Evolutionary conservation across 2,329 filamentous ascomycete species (phyloP), one percentile per base, ranked within the genome.

Genomic region (Ophiostoma novo-ulmi): DNA sequence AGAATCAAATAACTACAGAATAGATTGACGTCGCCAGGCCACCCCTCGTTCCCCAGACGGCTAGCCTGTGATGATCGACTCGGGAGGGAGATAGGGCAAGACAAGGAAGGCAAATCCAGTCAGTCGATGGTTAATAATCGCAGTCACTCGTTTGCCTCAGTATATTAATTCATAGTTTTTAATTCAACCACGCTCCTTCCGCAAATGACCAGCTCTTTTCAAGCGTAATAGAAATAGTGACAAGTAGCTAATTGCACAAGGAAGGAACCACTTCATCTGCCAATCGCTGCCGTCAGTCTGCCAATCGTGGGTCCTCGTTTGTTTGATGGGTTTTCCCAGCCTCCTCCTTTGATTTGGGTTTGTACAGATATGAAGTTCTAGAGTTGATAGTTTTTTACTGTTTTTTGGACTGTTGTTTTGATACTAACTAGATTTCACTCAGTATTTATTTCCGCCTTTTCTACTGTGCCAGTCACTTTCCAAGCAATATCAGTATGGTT

Each of bases 21-120:
- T 26, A 26, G 26, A 26, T 35, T 26, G 52, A 58, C 48, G 48
- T 55, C 39, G 52, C 22, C 61, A 67, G 64, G 36, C 20, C 63
- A 38, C 69, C 52, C 64, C 41, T 65, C 48, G 36, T 61, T 67
- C 65, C 65, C 65, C 26, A 70, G 69, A n/a, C 36, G 69, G 69
- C 39, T 70, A 70, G 69, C 58, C 58, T 35, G 22, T 35, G 26
- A 63, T 63, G 58, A 63, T 63, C 58, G 58, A 61, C 58, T 58
- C 52, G 52, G 58, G 58, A 63, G 58, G 26, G 58, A 26, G 26
- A 63, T 35, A 48, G 35, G 38, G 63, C n/a, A 41, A 70, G 48
- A 67, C 63, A 31, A 39, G 44, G 64, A 48, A 67, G 48, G 48
- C 55, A 61, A 61, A 17, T 5, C 26, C 13, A 61, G 69, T 31